These are phyloP conservation scores for Trifolium subterraneum DNA, from an alignment of 306 rosid genomes.

Conservation along the genomic window DNA sequence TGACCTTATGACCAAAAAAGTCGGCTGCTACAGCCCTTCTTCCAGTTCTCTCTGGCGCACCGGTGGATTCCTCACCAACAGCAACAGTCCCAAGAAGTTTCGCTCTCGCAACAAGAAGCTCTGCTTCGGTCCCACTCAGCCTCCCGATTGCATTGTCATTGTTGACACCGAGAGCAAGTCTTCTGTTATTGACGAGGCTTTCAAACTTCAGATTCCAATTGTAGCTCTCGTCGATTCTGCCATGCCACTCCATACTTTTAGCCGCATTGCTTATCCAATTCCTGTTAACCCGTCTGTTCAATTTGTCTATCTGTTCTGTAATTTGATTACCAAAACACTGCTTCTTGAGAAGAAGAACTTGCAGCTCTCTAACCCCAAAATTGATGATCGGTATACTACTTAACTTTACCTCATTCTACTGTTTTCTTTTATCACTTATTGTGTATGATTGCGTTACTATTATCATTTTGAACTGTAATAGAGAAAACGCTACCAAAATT, in stretches of 20 bases:
- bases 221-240: conserved; percentile 75
- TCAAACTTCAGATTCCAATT: conserved; percentile 69
- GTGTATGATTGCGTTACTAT: background rate
- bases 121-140: conserved; percentile 68
- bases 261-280: conserved; percentile 72
- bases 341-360: conserved; percentile 51
- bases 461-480: background rate
- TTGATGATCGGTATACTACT: conserved; percentile 29
- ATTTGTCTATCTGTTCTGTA: conserved; percentile 76
- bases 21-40: conserved; percentile 61
- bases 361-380: conserved; percentile 28
- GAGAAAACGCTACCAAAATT: conserved; percentile 43
- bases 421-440: background rate
- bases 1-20: conserved; percentile 66
- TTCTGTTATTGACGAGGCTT: conserved; percentile 69
- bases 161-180: conserved; percentile 72
- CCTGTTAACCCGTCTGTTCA: conserved; percentile 76
- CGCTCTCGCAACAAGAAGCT: conserved; percentile 76
- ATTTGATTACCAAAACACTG: conserved; percentile 78
- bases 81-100: conserved; percentile 82
- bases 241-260: conserved; percentile 59
- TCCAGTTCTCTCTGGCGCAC: conserved; percentile 68
- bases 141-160: conserved; percentile 79
- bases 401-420: background rate
- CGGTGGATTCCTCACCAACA: conserved; percentile 82